Percentiles rank a stretch among this genome's conserved stretches.
Conservation (phyloP, 345 rosid species). For the Gossypioides kirkii region DNA sequence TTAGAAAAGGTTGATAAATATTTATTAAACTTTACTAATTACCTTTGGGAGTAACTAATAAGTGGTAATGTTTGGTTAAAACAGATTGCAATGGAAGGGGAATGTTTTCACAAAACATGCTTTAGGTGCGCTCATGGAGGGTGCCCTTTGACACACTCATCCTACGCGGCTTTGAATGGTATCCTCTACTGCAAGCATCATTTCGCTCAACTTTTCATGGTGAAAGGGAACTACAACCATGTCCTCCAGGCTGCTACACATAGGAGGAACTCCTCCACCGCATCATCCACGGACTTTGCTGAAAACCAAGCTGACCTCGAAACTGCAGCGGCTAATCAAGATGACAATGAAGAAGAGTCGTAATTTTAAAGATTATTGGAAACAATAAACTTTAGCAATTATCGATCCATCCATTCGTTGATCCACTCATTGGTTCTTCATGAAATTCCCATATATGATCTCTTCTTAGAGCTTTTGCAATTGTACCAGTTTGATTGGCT, state of each 20-base stretch:
- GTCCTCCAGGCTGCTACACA: slow-evolving; percentile 70
- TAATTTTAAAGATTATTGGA: not conserved
- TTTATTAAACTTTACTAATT: no score
- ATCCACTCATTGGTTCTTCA: not conserved
- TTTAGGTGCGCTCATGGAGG: slow-evolving; percentile 96
- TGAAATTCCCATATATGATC: not conserved
- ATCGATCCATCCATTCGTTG: not conserved
- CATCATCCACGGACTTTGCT: slow-evolving; percentile 30
- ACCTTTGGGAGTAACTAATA: no score
- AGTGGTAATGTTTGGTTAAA: not conserved
- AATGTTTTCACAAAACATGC: slow-evolving; percentile 90
- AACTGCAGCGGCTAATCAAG: slow-evolving; percentile 13
- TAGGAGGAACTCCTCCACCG: slow-evolving; percentile 47
- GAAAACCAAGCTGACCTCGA: slow-evolving; percentile 34
- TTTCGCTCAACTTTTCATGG: slow-evolving; percentile 89
- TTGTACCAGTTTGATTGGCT: not conserved
- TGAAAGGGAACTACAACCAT: slow-evolving; percentile 85
- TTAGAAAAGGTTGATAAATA: slow-evolving; percentile 60
- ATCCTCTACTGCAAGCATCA: slow-evolving; percentile 95
- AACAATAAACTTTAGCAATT: not conserved
- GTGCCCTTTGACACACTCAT: slow-evolving; percentile 84
- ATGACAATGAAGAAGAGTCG: not conserved
- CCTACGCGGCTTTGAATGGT: slow-evolving; percentile 81
- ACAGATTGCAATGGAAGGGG: slow-evolving; percentile 86
- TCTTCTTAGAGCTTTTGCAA: not conserved